Evolutionary conservation across 495 filamentous ascomycete species (phyloP).

Genomic region (Pyronema omphalodes): DNA sequence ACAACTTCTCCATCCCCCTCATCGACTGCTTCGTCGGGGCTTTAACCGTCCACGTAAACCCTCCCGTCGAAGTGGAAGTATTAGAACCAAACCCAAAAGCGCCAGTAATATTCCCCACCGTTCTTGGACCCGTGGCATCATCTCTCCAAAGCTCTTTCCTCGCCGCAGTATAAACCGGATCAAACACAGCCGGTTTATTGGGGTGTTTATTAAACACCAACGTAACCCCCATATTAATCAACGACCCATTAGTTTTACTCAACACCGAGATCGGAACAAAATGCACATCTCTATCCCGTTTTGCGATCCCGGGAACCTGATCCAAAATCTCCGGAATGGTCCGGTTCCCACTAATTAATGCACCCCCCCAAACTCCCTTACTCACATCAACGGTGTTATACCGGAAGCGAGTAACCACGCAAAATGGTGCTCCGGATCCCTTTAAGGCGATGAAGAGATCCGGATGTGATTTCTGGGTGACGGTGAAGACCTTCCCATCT

Average conservation of each 20-base stretch:
- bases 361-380: not conserved
- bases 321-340: not conserved
- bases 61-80: too few species aligned
- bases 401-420: conserved; percentile 27
- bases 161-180: not conserved
- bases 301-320: not conserved
- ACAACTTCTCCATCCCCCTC: not conserved
- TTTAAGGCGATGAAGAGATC: conserved; percentile 26
- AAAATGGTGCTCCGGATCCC: conserved; percentile 29
- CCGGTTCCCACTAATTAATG: not conserved
- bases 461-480: conserved; percentile 17
- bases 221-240: not conserved
- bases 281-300: not conserved
- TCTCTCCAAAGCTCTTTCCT: not conserved
- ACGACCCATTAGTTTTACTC: not conserved
- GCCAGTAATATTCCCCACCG: not conserved
- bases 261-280: not conserved
- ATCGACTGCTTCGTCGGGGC: not conserved
- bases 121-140: not conserved
- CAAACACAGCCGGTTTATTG: not conserved
- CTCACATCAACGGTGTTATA: not conserved
- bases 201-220: not conserved
- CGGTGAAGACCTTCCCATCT: conserved; percentile 21
- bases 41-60: not conserved
- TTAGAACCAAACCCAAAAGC: not conserved